Evolutionary conservation across 1,139 yeast species (phyloP).

Genomic region (Citeromyces hawaiiensis): DNA sequence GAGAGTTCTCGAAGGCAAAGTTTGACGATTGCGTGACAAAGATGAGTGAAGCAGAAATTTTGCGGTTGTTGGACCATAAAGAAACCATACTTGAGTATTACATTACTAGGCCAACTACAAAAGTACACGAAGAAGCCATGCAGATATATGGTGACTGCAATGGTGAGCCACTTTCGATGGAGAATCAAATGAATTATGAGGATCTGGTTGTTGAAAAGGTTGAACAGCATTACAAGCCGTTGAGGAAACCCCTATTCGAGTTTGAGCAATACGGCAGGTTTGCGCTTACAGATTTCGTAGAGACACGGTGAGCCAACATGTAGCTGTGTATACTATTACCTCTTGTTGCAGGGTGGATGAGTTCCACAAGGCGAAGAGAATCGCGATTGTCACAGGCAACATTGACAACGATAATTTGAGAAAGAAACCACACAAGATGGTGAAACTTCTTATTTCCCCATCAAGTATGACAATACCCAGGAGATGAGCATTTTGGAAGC

Average conservation of each 20-base stretch:
- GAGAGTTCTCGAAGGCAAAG: neutral
- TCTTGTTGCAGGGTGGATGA: no score
- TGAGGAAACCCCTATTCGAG: neutral
- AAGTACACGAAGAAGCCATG: neutral
- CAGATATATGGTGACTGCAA: no score
- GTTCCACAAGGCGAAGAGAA: no score
- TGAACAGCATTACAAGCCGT: constrained; percentile 1
- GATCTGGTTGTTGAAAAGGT: neutral
- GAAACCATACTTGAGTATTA: neutral
- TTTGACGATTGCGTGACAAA: neutral
- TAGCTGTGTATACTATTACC: no score
- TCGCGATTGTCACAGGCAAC: no score
- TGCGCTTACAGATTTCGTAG: no score
- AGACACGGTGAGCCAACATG: no score
- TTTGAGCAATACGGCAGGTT: neutral
- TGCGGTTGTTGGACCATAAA: neutral
- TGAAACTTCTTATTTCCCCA: no score
- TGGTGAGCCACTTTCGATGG: neutral
- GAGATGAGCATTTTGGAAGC: no score
- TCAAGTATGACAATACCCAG: no score
- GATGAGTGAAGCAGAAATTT: neutral
- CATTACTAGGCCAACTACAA: neutral
- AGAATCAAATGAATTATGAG: neutral
- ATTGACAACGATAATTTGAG: no score
- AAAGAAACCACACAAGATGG: no score